Evolutionary conservation across 2,329 filamentous ascomycete genomes (phyloP).

Genomic region (Lecanicillium sp.): DNA sequence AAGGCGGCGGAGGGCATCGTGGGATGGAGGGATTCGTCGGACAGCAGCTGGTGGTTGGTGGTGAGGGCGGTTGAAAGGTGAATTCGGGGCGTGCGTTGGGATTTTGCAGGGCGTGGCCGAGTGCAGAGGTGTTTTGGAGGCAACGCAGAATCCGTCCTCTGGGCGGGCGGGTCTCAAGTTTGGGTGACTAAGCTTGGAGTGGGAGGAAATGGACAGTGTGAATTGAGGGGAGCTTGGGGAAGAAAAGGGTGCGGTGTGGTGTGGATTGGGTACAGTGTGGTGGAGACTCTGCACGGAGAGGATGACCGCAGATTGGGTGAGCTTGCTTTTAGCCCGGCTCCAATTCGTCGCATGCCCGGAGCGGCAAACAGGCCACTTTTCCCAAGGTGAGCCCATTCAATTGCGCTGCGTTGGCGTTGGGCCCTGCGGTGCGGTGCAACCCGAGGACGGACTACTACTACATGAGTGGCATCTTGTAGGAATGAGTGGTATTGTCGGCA

Average conservation of each 20-base stretch:
- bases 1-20: constrained; percentile 59
- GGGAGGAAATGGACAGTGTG: constrained; percentile 18
- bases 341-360: constrained; percentile 13
- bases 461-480: no score
- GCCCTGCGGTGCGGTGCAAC: background rate
- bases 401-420: no score
- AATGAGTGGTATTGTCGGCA: no score
- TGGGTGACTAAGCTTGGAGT: constrained; percentile 24
- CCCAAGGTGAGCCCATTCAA: no score
- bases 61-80: constrained; percentile 1
- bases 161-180: constrained; percentile 9
- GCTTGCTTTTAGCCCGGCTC: constrained; percentile 16
- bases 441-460: no score
- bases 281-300: constrained; percentile 5
- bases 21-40: constrained; percentile 4
- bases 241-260: background rate
- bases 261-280: constrained; percentile 12
- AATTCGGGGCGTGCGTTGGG: constrained; percentile 2
- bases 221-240: constrained; percentile 13
- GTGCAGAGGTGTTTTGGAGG: constrained; percentile 20
- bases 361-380: constrained; percentile 5
- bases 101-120: constrained; percentile 14
- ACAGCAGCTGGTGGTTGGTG: constrained; percentile 5
- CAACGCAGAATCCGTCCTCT: constrained; percentile 18
- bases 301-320: constrained; percentile 5